These are phyloP conservation scores for Hysterium pulicare DNA, from an alignment of 2,329 filamentous ascomycete genomes.

Conservation along the genomic window DNA sequence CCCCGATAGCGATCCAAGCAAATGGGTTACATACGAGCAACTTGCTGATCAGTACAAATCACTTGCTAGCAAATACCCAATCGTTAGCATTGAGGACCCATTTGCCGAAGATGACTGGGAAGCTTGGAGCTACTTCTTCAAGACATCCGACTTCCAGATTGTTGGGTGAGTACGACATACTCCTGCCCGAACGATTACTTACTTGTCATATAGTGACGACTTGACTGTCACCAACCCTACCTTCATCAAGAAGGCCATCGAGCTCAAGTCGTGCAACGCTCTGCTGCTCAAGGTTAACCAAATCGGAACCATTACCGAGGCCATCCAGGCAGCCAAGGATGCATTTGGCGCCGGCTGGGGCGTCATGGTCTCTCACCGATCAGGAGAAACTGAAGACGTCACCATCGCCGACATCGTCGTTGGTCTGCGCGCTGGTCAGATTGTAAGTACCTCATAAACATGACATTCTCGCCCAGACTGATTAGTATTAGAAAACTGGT, in stretches of 20 bases:
- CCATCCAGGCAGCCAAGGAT: slow-evolving; percentile 98
- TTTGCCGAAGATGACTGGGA: slow-evolving; percentile 99
- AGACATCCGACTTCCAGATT: slow-evolving; percentile 97
- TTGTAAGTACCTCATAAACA: slow-evolving; percentile 55
- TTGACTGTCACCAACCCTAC: slow-evolving; percentile 98
- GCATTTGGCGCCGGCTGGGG: slow-evolving; percentile 94
- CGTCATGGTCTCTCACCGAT: slow-evolving; percentile 99
- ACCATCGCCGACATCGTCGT: slow-evolving; percentile 98
- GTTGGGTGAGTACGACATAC: slow-evolving; percentile 61
- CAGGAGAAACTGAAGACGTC: slow-evolving; percentile 98
- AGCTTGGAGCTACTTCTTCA: slow-evolving; percentile 99
- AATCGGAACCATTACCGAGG: slow-evolving; percentile 98
- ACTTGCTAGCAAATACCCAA: slow-evolving; percentile 92
- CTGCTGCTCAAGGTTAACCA: slow-evolving; percentile 99
- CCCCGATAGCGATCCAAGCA: slow-evolving; percentile 88
- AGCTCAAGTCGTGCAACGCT: slow-evolving; percentile 97
- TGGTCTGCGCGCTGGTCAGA: slow-evolving; percentile 93
- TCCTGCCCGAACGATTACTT: neutral
- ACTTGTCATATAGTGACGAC: slow-evolving; percentile 64
- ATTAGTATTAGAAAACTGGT: slow-evolving; percentile 68
- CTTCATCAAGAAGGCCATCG: slow-evolving; percentile 99
- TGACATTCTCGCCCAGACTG: too few species aligned
- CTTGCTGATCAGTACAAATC: slow-evolving; percentile 87
- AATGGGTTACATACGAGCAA: slow-evolving; percentile 99
- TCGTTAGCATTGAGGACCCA: slow-evolving; percentile 97